Conservation (phyloP, 306 rosid genomes). For the Argentina anserina region DNA sequence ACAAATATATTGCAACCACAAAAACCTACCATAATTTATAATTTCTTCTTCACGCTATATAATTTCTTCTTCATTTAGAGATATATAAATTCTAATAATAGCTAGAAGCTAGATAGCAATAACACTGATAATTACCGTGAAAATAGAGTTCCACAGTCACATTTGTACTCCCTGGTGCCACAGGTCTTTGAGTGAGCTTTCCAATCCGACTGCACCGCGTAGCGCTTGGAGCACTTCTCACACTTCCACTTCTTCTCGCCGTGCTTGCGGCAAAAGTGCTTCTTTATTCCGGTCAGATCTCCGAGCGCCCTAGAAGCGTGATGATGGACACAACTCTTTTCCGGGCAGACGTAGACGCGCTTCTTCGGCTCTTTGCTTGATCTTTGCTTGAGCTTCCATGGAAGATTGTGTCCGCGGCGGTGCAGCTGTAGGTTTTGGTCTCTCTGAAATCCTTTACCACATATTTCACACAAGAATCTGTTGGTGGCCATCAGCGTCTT, state of each 20-base stretch:
- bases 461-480: slow-evolving; percentile 78
- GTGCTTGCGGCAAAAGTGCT: slow-evolving; percentile 91
- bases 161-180: slow-evolving; percentile 86
- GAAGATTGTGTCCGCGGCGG: slow-evolving; percentile 81
- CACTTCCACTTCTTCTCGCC: slow-evolving; percentile 98
- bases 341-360: slow-evolving; percentile 85
- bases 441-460: slow-evolving; percentile 86
- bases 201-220: slow-evolving; percentile 93
- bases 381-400: slow-evolving; percentile 90
- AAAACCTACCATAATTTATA: not conserved
- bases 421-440: slow-evolving; percentile 91
- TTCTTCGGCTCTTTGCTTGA: slow-evolving; percentile 61
- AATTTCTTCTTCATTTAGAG: not conserved
- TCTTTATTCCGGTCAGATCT: slow-evolving; percentile 84
- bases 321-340: slow-evolving; percentile 70
- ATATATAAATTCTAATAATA: not conserved
- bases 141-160: slow-evolving; percentile 89
- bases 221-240: slow-evolving; percentile 78
- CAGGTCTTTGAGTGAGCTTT: slow-evolving; percentile 88
- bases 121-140: slow-evolving; percentile 49
- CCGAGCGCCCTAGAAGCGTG: slow-evolving; percentile 84
- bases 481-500: slow-evolving; percentile 84
- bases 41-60: no score
- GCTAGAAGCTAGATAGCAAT: not conserved
- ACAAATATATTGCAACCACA: not conserved